phyloP scores from a whole-genome alignment of 2,329 filamentous ascomycete genomes.

The Mycocentrospora acerina region DNA sequence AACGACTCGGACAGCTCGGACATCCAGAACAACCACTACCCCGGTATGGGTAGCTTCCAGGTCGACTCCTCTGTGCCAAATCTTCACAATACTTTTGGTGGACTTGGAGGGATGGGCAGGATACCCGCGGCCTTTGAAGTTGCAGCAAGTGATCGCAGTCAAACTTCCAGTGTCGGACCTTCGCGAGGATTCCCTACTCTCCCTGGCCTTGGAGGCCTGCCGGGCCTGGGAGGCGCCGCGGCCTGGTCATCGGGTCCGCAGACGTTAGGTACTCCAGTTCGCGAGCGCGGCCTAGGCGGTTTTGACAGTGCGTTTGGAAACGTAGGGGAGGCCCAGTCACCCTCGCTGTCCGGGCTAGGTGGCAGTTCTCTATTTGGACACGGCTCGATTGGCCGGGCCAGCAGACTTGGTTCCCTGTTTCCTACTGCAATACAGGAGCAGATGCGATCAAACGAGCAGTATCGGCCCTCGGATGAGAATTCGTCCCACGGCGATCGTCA shows the following conservation, averaged over 20 bases:
- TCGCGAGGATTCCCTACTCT: constrained; percentile 68
- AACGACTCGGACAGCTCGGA: constrained; percentile 56
- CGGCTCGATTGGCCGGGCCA: constrained; percentile 71
- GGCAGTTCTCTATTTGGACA: constrained; percentile 62
- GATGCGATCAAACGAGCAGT: constrained; percentile 63
- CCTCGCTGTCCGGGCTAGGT: constrained; percentile 66
- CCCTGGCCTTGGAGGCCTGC: constrained; percentile 60
- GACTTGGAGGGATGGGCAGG: constrained; percentile 56
- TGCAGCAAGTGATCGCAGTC: constrained; percentile 83
- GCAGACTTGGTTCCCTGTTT: constrained; percentile 85
- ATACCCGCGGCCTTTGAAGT: constrained; percentile 47
- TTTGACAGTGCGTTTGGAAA: constrained; percentile 65
- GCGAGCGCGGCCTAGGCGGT: constrained; percentile 60
- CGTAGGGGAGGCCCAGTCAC: constrained; percentile 76
- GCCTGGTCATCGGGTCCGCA: constrained; percentile 67
- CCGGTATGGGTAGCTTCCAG: constrained; percentile 57
- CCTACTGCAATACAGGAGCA: constrained; percentile 87
- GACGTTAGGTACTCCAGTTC: constrained; percentile 71
- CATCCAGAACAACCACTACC: constrained; percentile 53
- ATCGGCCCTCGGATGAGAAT: constrained; percentile 57
- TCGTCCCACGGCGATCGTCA: constrained; percentile 41
- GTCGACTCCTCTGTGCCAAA: constrained; percentile 46
- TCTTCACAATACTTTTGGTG: constrained; percentile 54
- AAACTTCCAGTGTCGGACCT: constrained; percentile 84
- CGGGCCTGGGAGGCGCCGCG: constrained; percentile 59